Conservation (phyloP, 495 filamentous ascomycete species). For the Oidiodendron maius region DNA sequence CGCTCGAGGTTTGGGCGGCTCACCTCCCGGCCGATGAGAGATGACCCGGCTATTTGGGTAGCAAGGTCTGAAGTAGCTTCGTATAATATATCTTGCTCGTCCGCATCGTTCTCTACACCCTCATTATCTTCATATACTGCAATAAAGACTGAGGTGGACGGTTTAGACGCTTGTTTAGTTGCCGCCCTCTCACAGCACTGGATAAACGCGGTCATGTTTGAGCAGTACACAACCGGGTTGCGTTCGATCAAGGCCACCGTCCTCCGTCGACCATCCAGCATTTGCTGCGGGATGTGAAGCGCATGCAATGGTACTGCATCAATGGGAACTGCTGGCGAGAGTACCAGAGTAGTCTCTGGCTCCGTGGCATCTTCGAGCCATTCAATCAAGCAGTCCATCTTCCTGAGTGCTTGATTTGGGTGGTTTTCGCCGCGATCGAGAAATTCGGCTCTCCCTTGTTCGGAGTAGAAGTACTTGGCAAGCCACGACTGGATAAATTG, state of each 20-base stretch:
- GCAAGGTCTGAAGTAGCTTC: background rate
- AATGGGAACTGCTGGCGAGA: background rate
- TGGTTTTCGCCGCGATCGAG: background rate
- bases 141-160: background rate
- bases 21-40: background rate
- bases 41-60: background rate
- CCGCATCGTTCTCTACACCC: background rate
- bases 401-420: too few relatives aligned
- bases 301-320: background rate
- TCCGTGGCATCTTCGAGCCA: background rate
- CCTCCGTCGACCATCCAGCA: too few relatives aligned
- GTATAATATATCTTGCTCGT: background rate
- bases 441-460: background rate
- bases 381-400: too few relatives aligned
- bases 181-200: background rate
- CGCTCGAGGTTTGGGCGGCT: background rate
- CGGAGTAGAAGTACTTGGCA: background rate
- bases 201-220: background rate
- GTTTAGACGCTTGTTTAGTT: background rate
- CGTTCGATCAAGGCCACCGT: too few relatives aligned
- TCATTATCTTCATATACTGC: background rate
- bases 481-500: background rate
- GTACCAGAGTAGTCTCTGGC: background rate
- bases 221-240: background rate
- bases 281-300: background rate